These are phyloP conservation scores for Tetrapisispora iriomotensis DNA, from an alignment of 805 yeast species.

Conservation along the genomic window DNA sequence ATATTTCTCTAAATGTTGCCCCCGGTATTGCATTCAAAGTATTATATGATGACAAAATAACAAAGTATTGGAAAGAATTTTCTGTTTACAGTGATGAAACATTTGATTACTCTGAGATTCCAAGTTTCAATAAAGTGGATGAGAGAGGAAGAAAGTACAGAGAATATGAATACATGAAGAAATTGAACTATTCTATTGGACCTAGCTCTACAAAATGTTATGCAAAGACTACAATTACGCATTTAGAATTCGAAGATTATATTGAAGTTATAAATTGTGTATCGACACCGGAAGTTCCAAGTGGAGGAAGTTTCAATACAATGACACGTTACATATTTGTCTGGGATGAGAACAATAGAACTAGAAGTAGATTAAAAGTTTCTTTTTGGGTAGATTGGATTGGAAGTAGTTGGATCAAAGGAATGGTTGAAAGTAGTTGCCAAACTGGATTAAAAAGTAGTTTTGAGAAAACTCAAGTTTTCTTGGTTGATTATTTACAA, in stretches of 20 bases:
- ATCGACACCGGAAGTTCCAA: conserved; percentile 89
- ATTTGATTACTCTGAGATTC: conserved; percentile 29
- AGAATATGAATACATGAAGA: conserved; percentile 59
- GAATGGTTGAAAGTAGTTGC: conserved; percentile 76
- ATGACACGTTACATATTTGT: conserved; percentile 60
- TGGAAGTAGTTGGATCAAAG: conserved; percentile 82
- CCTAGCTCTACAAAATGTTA: conserved; percentile 85
- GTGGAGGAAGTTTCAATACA: conserved; percentile 73
- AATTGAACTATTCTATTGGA: conserved; percentile 73
- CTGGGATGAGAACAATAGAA: conserved; percentile 52
- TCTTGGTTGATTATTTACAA: not conserved
- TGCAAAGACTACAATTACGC: conserved; percentile 56
- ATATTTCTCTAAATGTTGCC: conserved; percentile 53
- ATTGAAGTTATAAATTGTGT: conserved; percentile 56
- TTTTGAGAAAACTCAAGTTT: not conserved
- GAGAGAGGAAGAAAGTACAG: conserved; percentile 36
- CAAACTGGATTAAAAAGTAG: conserved; percentile 40
- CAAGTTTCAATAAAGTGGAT: conserved; percentile 24
- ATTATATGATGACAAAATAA: conserved; percentile 54
- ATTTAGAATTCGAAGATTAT: conserved; percentile 38
- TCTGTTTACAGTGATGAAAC: conserved; percentile 30
- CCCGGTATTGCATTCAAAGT: conserved; percentile 64
- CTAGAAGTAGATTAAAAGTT: conserved; percentile 47
- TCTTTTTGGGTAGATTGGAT: conserved; percentile 76
- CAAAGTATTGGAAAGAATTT: conserved; percentile 35